A percentile compares a stretch with the other conserved stretches of the same genome.
Evolutionary conservation across 441 rosid genomes (phyloP).

Genomic region (Mallotus japonicus): DNA sequence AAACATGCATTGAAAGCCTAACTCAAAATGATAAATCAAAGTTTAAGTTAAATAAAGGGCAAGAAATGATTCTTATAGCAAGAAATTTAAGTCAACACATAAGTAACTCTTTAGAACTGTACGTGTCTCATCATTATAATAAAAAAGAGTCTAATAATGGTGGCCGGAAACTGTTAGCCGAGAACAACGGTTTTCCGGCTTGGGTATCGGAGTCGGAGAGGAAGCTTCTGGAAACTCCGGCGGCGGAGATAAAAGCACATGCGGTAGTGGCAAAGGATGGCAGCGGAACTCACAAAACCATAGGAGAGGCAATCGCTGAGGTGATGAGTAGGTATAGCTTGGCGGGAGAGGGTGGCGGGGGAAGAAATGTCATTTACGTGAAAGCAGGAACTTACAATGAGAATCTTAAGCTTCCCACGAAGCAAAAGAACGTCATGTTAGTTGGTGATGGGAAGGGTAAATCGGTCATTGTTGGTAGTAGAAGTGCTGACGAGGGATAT

Average conservation of each 20-base stretch:
- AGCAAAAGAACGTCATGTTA: slow-evolving; percentile 60
- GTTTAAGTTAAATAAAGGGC: slow-evolving; percentile 10
- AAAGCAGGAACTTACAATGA: slow-evolving; percentile 69
- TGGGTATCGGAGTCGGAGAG: slow-evolving; percentile 35
- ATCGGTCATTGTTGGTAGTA: slow-evolving; percentile 68
- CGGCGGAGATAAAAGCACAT: slow-evolving; percentile 32
- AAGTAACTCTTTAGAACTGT: slow-evolving; percentile 51
- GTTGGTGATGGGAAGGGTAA: slow-evolving; percentile 79
- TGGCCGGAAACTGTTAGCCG: slow-evolving; percentile 20
- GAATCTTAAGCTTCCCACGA: slow-evolving; percentile 51
- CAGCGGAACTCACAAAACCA: slow-evolving; percentile 60
- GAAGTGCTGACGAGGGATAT: slow-evolving; percentile 64
- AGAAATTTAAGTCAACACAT: slow-evolving; percentile 40
- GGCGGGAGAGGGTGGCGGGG: slow-evolving; percentile 35
- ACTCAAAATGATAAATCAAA: slow-evolving; percentile 19
- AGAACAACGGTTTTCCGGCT: slow-evolving; percentile 22
- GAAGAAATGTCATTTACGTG: slow-evolving; percentile 60
- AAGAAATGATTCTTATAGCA: slow-evolving; percentile 40
- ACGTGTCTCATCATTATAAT: slow-evolving; percentile 45
- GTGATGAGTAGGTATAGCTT: slow-evolving; percentile 47
- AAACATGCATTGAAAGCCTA: slow-evolving; percentile 53
- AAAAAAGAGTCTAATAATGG: background rate
- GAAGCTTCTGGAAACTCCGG: slow-evolving; percentile 49
- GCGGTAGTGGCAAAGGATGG: slow-evolving; percentile 73
- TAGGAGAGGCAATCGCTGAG: slow-evolving; percentile 51